Evolutionary conservation across 306 rosid species (phyloP), one percentile per base, ranked within the genome.

Genomic region (Pyrus bretschneideri): DNA sequence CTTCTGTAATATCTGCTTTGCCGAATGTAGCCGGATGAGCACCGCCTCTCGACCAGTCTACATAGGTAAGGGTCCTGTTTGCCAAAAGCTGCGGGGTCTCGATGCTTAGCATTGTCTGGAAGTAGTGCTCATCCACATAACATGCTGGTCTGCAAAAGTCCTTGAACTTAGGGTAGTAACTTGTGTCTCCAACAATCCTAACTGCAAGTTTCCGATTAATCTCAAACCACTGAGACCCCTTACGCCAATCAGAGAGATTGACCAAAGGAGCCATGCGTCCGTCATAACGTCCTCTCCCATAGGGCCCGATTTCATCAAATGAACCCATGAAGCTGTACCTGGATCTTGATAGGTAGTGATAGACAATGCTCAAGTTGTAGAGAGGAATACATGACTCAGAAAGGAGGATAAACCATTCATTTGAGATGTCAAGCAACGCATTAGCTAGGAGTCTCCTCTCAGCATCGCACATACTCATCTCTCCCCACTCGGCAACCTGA

Each of bases 21-120:
- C 99, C 99, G 15, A 91, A 96, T 5, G 98, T 96, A 78, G 99
- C 99, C 0, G 99, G 99, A 80, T 96, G 99, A 81, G 99, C 99
- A 55, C 98, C 99, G 57, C 98, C 98, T 45, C 99, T 89, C 1
- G 99, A 96, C 99, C 99, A 96, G 78, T 96, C 99, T 27, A 96
- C 98, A 70, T 84, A 92, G 42, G 96, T 89, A 71, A 96, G 91
- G 82, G 87, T 96, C 83, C 99, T 80, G 72, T 96, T 96, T 27
- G 98, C 97, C 81, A 96, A 64, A 68, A 87, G 91, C 78, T 81
- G 89, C 31, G 99, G 96, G n/a, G 88, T 81, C 29, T 77, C 82
- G 4, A 96, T 87, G 81, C 86, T 83, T 78, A 92, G 83, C 97
- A 92, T 92, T 17, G 99, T 92, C 84, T 92, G 99, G 77, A 92